A percentile compares a stretch with the other conserved stretches of the same genome.
Evolutionary conservation across 805 yeast genomes (phyloP).

Genomic region (Pachysolen tannophilus): DNA sequence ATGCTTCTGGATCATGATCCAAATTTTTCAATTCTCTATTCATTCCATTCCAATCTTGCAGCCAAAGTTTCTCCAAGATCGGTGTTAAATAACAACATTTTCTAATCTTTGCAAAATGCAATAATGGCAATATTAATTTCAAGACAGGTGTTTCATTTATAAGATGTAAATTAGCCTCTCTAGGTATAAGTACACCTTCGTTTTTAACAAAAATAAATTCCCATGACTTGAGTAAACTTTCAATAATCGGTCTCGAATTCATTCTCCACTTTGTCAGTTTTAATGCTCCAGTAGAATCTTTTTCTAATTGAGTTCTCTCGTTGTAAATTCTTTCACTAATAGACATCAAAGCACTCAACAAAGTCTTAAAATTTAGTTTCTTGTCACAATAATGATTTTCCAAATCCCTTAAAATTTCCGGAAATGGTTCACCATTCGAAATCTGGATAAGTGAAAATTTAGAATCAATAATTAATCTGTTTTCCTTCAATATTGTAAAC

Average conservation of each 20-base stretch:
- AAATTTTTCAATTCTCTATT: slow-evolving; percentile 40
- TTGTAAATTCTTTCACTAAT: slow-evolving; percentile 59
- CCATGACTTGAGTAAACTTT: slow-evolving; percentile 56
- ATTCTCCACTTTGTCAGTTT: slow-evolving; percentile 60
- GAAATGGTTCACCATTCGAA: slow-evolving; percentile 46
- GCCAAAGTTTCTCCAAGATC: slow-evolving; percentile 50
- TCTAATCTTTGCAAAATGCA: slow-evolving; percentile 59
- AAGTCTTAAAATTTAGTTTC: slow-evolving; percentile 38
- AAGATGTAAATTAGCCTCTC: slow-evolving; percentile 38
- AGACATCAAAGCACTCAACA: slow-evolving; percentile 51
- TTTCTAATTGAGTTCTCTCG: slow-evolving; percentile 33
- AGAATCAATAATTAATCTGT: slow-evolving; percentile 38
- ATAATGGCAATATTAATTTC: slow-evolving; percentile 59
- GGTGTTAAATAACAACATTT: slow-evolving; percentile 56
- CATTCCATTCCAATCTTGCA: slow-evolving; percentile 64
- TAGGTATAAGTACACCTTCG: slow-evolving; percentile 54
- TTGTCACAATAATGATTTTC: slow-evolving; percentile 31
- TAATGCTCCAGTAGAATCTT: slow-evolving; percentile 29
- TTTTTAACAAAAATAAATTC: slow-evolving; percentile 52
- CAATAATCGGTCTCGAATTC: slow-evolving; percentile 51
- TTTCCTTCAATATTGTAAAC: slow-evolving; percentile 30
- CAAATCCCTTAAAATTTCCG: slow-evolving; percentile 37
- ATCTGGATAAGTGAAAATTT: slow-evolving; percentile 47
- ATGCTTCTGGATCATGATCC: slow-evolving; percentile 49
- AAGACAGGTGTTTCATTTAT: slow-evolving; percentile 47